Evolutionary conservation across 2,329 filamentous ascomycete species (phyloP).

Genomic region (Lasiodiplodia gonubiensis): DNA sequence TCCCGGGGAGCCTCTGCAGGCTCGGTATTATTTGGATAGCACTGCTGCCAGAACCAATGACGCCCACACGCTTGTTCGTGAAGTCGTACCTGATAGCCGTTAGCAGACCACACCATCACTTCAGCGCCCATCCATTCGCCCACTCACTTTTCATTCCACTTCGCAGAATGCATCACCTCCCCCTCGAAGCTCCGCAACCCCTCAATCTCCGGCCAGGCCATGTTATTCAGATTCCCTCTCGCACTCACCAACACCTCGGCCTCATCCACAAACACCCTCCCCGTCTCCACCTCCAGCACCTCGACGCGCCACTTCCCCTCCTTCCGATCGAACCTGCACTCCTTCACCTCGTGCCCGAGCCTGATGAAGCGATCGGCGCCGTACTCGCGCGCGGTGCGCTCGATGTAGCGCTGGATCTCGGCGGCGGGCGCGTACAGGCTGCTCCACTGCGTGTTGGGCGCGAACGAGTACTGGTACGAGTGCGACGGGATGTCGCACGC

Average conservation of each 20-base stretch:
- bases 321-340: slow-evolving; percentile 42
- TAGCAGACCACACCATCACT: not conserved
- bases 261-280: slow-evolving; percentile 36
- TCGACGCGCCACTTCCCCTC: slow-evolving; percentile 45
- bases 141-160: slow-evolving; percentile 42
- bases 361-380: slow-evolving; percentile 47
- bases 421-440: slow-evolving; percentile 47
- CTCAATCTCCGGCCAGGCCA: slow-evolving; percentile 43
- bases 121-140: not conserved
- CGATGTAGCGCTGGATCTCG: slow-evolving; percentile 48
- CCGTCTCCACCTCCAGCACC: slow-evolving; percentile 42
- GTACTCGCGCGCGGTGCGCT: slow-evolving; percentile 43
- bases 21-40: slow-evolving; percentile 51
- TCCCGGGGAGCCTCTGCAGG: slow-evolving; percentile 44
- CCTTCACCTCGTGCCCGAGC: slow-evolving; percentile 43
- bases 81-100: slow-evolving; percentile 38
- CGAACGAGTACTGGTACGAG: slow-evolving; percentile 53
- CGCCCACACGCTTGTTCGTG: slow-evolving; percentile 41
- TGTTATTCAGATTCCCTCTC: slow-evolving; percentile 42
- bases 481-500: slow-evolving; percentile 52
- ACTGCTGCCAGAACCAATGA: slow-evolving; percentile 45
- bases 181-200: slow-evolving; percentile 41
- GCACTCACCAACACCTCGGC: slow-evolving; percentile 41
- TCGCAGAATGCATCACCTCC: slow-evolving; percentile 45
- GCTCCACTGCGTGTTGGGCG: slow-evolving; percentile 50